Base-by-base conservation (phyloP, 805 yeast species). In the Teunomyces pallodes region DNA sequence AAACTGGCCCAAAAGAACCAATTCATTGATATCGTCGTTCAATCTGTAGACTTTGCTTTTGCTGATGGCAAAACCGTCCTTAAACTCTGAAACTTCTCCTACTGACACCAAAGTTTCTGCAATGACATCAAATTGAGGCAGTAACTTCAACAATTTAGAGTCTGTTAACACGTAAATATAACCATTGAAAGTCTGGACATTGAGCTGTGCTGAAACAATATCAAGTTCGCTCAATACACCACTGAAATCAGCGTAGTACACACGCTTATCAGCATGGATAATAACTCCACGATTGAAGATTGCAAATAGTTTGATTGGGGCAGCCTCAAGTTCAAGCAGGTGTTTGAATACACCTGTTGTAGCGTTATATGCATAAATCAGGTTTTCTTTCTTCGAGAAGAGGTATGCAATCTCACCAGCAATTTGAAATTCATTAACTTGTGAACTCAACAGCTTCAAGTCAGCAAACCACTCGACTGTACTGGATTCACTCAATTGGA, bases 401-500 rank as follows among this genome's bases (percentile, higher is more conserved):
- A 53, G 44, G 36, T 55, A 59, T 10, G 55, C 54, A 39, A 46
- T 40, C 26, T 46, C 43, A 24, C 36, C 27, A n/a, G 47, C 29
- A 28, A 54, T 30, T 12, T 49, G 39, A 44, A 42, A 51, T 9
- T 45, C 45, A 9, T 9, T 3, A 20, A 28, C 33, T 3, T 47
- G 26, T n/a, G 24, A 20, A 20, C 24, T 20, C 24, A 53, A 48
- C 5, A 32, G 45, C 24, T 48, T 36, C 54, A 61, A 55, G 36
- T 59, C 59, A 9, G 52, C 50, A 14, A 55, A 27, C 64, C 64
- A 61, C 5, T 47, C 32, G 6, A 55, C 45, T 14, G 47, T 43
- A 3, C 43, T 31, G 17, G 42, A 26, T 2, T 35, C 32, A 16
- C 30, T 39, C 12, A 51, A 20, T 17, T 48, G 46, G 10, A 55